Conservation (phyloP, 352 stramenopile species). For the Phytophthora cryptogea region DNA sequence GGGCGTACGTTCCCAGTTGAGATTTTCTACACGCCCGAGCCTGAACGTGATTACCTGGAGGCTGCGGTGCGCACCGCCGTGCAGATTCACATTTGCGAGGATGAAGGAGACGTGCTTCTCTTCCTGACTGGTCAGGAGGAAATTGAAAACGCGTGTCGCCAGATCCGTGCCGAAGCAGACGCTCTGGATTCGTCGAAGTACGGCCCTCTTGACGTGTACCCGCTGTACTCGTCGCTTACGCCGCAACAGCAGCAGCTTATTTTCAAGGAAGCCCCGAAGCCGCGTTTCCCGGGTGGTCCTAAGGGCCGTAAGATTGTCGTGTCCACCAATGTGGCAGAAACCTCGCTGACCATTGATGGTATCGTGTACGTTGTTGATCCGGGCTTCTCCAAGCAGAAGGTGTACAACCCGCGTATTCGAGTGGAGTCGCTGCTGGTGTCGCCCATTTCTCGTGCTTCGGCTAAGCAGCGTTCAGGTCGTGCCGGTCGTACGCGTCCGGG, state of each 20-base stretch:
- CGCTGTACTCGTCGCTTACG: conserved; percentile 99
- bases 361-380: conserved; percentile 99
- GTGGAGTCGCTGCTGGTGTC: conserved; percentile 99
- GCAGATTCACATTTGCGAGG: conserved; percentile 98
- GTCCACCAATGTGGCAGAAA: conserved; percentile 99
- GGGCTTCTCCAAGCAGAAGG: conserved; percentile 99
- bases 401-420: conserved; percentile 99
- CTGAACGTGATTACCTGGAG: conserved; percentile 98
- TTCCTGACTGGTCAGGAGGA: conserved; percentile 99
- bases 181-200: conserved; percentile 94
- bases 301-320: conserved; percentile 97
- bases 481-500: conserved; percentile 91
- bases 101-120: conserved; percentile 97
- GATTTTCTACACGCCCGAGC: conserved; percentile 97
- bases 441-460: conserved; percentile 96
- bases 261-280: conserved; percentile 97
- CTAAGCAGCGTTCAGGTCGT: conserved; percentile 93
- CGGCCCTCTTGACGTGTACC: conserved; percentile 91
- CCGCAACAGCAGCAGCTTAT: conserved; percentile 99
- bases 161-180: conserved; percentile 88
- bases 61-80: conserved; percentile 82
- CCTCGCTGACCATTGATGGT: conserved; percentile 99
- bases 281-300: conserved; percentile 76
- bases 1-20: conserved; percentile 98
- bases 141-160: conserved; percentile 97